phyloP scores from a whole-genome alignment of 1,139 yeast genomes.

The Hansenula sp. region DNA sequence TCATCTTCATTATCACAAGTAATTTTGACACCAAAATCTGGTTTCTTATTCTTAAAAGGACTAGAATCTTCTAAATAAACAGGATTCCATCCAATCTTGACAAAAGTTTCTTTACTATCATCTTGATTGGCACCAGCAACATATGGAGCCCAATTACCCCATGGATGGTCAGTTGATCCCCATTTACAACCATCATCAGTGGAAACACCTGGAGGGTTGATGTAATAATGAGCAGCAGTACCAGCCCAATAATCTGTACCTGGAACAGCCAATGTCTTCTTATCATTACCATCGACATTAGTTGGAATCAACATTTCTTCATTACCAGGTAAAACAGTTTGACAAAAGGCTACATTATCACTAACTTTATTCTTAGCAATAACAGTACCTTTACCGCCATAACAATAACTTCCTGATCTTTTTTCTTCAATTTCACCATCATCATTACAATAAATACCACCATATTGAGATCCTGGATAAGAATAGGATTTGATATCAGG shows the following conservation, averaged over 20 bases:
- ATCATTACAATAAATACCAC: constrained; percentile 73
- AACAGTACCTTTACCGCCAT: constrained; percentile 72
- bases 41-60: constrained; percentile 50
- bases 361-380: constrained; percentile 51
- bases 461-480: constrained; percentile 71
- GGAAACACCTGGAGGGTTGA: constrained; percentile 83
- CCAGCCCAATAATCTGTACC: constrained; percentile 68
- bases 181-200: constrained; percentile 77
- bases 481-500: constrained; percentile 51
- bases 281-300: constrained; percentile 42
- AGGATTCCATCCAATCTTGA: constrained; percentile 91
- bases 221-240: constrained; percentile 83
- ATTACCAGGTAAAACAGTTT: constrained; percentile 89
- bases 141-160: constrained; percentile 91
- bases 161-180: constrained; percentile 65
- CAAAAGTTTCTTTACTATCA: constrained; percentile 59
- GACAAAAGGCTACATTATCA: constrained; percentile 74
- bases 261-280: constrained; percentile 70
- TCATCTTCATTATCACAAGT: constrained; percentile 63
- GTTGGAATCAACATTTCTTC: constrained; percentile 94
- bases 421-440: constrained; percentile 69
- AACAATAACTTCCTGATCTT: constrained; percentile 59
- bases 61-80: constrained; percentile 57
- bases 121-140: constrained; percentile 90
- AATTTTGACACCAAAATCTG: constrained; percentile 68